Percentiles rank a stretch among this genome's conserved stretches.
Evolutionary conservation across 164 flowering plant genomes (phyloP).

Genomic region (Protea cynaroides): DNA sequence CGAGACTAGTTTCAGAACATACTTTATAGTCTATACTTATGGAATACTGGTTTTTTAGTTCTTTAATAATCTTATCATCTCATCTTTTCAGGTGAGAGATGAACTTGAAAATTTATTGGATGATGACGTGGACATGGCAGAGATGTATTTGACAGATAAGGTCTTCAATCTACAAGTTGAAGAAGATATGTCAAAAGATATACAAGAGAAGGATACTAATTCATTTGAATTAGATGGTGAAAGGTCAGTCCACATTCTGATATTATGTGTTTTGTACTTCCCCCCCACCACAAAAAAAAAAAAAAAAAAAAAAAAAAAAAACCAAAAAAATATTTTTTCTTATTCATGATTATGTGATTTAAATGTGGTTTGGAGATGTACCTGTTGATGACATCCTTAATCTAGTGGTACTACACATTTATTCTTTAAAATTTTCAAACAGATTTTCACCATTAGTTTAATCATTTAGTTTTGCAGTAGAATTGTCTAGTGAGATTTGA

Average conservation of each 20-base stretch:
- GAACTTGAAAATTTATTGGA: conserved; percentile 6
- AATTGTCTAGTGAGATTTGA: no score
- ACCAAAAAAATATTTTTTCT: background rate
- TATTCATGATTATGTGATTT: background rate
- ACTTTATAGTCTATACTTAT: background rate
- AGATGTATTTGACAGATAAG: conserved; percentile 6
- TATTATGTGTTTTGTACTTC: background rate
- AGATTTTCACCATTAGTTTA: no score
- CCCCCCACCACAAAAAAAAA: no score
- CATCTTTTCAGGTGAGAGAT: conserved; percentile 5
- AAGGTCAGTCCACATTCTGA: background rate
- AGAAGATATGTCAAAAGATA: background rate
- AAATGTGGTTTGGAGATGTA: background rate
- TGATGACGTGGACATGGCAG: conserved; percentile 4
- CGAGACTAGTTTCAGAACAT: background rate
- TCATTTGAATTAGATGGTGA: background rate
- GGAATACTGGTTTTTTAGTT: background rate
- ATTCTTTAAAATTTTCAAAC: background rate
- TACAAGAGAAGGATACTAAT: background rate
- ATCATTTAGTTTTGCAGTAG: no score
- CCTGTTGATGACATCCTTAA: background rate
- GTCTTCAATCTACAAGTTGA: background rate
- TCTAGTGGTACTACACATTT: background rate
- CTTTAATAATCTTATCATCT: background rate
- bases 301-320: no score